Conservation (phyloP, 1,284 basidiomycete species). For the Ganoderma meredithae region DNA sequence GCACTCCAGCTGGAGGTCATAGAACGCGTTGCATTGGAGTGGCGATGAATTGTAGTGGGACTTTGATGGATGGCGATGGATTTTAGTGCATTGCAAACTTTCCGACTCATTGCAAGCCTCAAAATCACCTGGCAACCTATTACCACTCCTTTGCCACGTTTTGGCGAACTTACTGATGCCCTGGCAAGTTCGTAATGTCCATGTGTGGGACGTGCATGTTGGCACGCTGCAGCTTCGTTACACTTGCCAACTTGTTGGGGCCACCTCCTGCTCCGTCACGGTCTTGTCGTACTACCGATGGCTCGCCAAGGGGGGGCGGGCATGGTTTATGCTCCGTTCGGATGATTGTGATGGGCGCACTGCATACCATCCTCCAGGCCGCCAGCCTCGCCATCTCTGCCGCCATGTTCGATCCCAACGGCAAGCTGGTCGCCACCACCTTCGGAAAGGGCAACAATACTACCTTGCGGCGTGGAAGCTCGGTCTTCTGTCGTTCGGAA, state of each 20-base stretch:
- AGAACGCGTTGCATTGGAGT: too few relatives aligned
- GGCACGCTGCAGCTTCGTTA: too few relatives aligned
- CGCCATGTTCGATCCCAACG: neutral
- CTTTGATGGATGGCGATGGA: too few relatives aligned
- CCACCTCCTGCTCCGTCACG: neutral
- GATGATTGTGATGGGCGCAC: neutral
- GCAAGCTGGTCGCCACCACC: neutral
- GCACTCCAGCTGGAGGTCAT: neutral
- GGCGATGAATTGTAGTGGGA: too few relatives aligned
- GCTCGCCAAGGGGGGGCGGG: neutral
- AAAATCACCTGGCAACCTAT: too few relatives aligned
- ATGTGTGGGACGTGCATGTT: too few relatives aligned
- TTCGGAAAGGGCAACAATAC: neutral
- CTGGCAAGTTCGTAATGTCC: too few relatives aligned
- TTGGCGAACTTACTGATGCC: too few relatives aligned
- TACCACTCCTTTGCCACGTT: too few relatives aligned
- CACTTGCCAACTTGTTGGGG: neutral
- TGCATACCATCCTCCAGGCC: neutral
- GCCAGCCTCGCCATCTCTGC: neutral
- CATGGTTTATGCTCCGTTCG: neutral
- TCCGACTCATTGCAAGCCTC: too few relatives aligned
- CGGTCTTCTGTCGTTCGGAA: neutral
- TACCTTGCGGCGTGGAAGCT: neutral
- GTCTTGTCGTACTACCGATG: neutral
- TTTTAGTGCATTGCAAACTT: too few relatives aligned